Base-by-base conservation (phyloP, 2,329 filamentous ascomycete species). In the Aphanoascus verrucosus region DNA sequence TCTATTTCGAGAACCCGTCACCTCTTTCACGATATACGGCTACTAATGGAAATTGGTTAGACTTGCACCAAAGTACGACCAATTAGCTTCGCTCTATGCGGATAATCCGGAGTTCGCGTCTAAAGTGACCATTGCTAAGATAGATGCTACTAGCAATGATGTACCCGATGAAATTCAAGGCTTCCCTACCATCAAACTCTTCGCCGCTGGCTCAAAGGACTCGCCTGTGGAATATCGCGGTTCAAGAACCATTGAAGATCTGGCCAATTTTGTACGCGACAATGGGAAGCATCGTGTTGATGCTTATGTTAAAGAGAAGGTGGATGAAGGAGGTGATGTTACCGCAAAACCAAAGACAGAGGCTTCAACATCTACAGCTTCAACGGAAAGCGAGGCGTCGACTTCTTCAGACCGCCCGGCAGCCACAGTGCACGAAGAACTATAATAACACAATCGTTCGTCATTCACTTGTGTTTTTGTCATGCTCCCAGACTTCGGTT, bases 181-280 rank as follows among this genome's bases (percentile, higher is more conserved):
- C 60, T 98, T 98, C 85, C 93, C 93, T 55, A 98, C 93, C 71
- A 96, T 98, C 81, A 97, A 97, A 82, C 82, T 98, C 62, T 98
- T 83, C 85, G 82, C 88, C 60, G 93, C 93, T 64, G 90, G 89
- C 65, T 79, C 80, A 73, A 98, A 98, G 83, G 78, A 80, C 66
- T 77, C 82, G 62, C 87, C 93, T 56, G 72, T 96, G 59, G 88
- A 88, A 63, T 98, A 96, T 81, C 80, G 78, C 60, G 93, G 93
- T 64, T 81, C 84, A 60, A 88, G 93, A 66, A 93, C 88, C 53
- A 76, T 96, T 54, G 88, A 95, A 76, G 93, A 97, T 69, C 81
- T 98, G 57, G 84, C 87, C 66, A 80, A 84, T 65, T 98, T 98
- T 77, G 81, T 98, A 72, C 84, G 88, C 74, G 89, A 96, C 78